Conservation (phyloP, 1,284 basidiomycete species). For the Pseudozyma sp. region DNA sequence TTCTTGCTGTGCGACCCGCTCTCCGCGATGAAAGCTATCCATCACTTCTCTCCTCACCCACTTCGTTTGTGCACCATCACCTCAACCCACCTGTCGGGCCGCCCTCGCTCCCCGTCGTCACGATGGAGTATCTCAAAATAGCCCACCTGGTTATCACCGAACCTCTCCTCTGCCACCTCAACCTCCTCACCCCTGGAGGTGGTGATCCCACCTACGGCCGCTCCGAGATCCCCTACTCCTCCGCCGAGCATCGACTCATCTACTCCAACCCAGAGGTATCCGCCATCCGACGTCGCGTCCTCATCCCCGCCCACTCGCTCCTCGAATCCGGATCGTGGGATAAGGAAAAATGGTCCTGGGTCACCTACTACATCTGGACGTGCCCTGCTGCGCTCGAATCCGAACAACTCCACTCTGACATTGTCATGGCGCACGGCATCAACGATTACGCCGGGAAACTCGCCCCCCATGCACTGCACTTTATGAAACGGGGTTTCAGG, state of each 20-base stretch:
- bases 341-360: conserved; percentile 43
- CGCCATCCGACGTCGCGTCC: conserved; percentile 52
- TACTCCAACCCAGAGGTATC: conserved; percentile 63
- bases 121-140: conserved; percentile 39
- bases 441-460: conserved; percentile 68
- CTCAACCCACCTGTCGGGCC: too few species aligned
- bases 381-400: conserved; percentile 39
- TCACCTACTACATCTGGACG: conserved; percentile 64
- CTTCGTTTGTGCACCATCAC: background rate
- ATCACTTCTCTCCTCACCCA: background rate
- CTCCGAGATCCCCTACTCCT: conserved; percentile 49
- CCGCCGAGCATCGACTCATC: conserved; percentile 54
- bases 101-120: background rate
- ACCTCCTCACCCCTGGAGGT: conserved; percentile 47
- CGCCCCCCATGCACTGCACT: conserved; percentile 70
- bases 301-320: conserved; percentile 42
- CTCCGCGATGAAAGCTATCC: too few species aligned
- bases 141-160: conserved; percentile 60
- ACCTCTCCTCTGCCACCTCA: conserved; percentile 60
- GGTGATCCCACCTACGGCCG: conserved; percentile 66
- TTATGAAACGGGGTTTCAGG: conserved; percentile 71
- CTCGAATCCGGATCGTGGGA: conserved; percentile 44
- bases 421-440: conserved; percentile 64
- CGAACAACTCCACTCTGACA: conserved; percentile 54
- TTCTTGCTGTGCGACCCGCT: too few species aligned